These are phyloP conservation scores for Aspergillus pseudonomiae DNA, from an alignment of 2,329 filamentous ascomycete genomes.

Conservation along the genomic window DNA sequence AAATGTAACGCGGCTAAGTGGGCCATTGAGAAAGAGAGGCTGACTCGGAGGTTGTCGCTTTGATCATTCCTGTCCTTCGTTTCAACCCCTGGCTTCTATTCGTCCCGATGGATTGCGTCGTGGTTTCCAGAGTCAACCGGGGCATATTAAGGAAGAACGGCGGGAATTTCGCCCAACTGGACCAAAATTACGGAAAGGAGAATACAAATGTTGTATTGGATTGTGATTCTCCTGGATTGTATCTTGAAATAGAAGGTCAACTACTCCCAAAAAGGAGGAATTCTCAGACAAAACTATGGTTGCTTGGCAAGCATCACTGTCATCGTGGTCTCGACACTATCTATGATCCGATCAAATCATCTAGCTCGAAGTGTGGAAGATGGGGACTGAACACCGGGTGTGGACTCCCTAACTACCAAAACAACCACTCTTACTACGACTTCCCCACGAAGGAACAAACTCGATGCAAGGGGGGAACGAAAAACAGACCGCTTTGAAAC, in stretches of 20 bases:
- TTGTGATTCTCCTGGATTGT: too few species aligned
- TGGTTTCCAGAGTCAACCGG: too few species aligned
- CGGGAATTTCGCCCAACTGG: background rate
- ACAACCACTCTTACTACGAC: background rate
- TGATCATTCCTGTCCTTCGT: background rate
- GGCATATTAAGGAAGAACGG: background rate
- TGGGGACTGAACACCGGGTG: background rate
- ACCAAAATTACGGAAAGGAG: too few species aligned
- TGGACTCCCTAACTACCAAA: background rate
- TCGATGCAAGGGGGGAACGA: slow-evolving; percentile 2
- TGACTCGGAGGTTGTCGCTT: background rate
- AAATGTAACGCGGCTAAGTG: slow-evolving; percentile 13
- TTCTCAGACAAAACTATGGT: background rate
- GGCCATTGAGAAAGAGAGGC: slow-evolving; percentile 2
- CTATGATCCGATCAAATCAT: background rate
- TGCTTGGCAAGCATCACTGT: background rate
- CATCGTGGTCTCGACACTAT: background rate
- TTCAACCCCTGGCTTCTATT: background rate
- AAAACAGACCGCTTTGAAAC: slow-evolving; percentile 4
- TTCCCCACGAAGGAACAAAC: background rate
- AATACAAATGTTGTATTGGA: too few species aligned
- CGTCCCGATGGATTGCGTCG: background rate
- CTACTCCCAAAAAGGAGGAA: background rate
- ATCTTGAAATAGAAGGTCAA: too few species aligned
- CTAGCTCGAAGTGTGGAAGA: background rate